Base-by-base conservation (phyloP, 345 rosid genomes). In the Syzygium oleosum region DNA sequence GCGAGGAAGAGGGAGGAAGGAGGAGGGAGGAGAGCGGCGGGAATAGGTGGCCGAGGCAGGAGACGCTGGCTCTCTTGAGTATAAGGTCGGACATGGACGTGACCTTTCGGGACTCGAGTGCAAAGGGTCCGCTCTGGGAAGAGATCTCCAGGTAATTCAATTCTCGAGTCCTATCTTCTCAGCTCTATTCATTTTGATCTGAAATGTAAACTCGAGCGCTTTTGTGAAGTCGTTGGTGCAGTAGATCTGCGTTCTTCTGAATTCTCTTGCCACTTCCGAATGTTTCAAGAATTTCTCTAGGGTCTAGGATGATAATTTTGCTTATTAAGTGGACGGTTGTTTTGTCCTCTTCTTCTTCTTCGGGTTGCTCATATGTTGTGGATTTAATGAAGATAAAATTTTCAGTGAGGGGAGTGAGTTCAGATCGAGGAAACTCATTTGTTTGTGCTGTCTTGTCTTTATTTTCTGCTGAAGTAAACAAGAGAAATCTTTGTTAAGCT, bases 121-220 rank as follows among this genome's bases (percentile, higher is more conserved):
- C 91, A 78, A 97, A 96, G 92, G 96, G 94, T 85, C 97, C 98
- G 78, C 92, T 96, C 21, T 96, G 99, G 99, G 99, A 97, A 84
- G 95, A 96, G 83, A 94, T 96, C 88, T 96, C 99, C 87, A 94
- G 98, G 99, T 97, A 86, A 92, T 87, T 52, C 34, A 9, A 63
- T 65, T 86, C 59, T 22, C 31, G 61, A 38, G 15, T 68, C 34
- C 29, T 84, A 7, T n/a, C 51, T 12, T 34, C 34, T 38, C 11
- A 56, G n/a, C 21, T 51, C 12, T 29, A 23, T 29, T 38, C 25
- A 17, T 38, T 84, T 43, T 12, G 10, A 29, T 5, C 86, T 85
- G 22, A 9, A 10, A n/a, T 34, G 46, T 16, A 15, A 16, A 41
- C 73, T 73, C 41, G 49, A 73, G 83, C 83, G 46, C 46, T 43